Base-by-base conservation (phyloP, 1,139 yeast species). In the Pneumocystis canis region DNA sequence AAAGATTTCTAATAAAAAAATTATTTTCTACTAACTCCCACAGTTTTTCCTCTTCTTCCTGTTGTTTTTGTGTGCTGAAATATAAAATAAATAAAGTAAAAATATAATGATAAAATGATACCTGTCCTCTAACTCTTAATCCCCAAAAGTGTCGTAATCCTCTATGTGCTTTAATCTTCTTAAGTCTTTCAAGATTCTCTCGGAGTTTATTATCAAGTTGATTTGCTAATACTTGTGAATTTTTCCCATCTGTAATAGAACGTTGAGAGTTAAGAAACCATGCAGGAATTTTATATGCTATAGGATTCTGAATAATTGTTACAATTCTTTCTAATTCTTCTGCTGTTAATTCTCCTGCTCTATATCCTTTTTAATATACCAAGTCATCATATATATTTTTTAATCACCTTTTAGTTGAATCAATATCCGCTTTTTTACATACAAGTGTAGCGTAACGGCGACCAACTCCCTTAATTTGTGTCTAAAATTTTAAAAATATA, bases 81-180 rank as follows among this genome's bases (percentile, higher is more conserved):
- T 18, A 25, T 31, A 25, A 90, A 97, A 97, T 97, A 86, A 97
- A 89, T 73, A 82, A 85, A 78, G 82, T 83, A 72, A 76, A 73
- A 68, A 7, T 11, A 20, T 14, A n/a, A 28, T 20, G 5, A n/a
- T 9, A 28, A 39, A 32, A n/a, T 9, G n/a, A 25, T 47, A 47
- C 54, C 11, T 65, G 66, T 58, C 67, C 67, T 57, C 67, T 63
- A 77, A 82, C 85, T 79, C 83, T 82, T 77, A 87, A 81, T 77
- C 97, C 97, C 97, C 97, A 94, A 94, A 86, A 90, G 85, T 92
- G 99, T 86, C 99, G 89, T 80, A 92, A 87, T 90, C 99, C 99
- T 83, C 97, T 87, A 94, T 92, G 98, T 77, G 97, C 84, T 86
- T 97, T 92, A 86, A 94, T 92, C 84, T 94, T 92, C 95, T 94